Evolutionary conservation across 2,329 filamentous ascomycete genomes (phyloP).

Genomic region (Fusarium guadeloupense): DNA sequence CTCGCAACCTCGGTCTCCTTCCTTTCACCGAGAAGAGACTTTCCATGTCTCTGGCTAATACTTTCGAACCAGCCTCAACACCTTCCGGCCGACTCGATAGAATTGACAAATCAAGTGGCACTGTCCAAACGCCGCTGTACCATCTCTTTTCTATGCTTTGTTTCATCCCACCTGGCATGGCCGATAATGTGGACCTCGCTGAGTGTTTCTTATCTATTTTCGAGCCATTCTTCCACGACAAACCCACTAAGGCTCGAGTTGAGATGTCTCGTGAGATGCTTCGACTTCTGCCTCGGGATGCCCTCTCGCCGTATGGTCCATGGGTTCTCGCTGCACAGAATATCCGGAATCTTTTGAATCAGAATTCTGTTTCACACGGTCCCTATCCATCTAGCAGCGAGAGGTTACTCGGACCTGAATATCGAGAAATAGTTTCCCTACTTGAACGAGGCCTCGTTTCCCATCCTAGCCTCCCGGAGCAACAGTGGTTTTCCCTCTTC

Average conservation of each 20-base stretch:
- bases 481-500: slow-evolving; percentile 65
- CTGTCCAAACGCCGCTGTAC: slow-evolving; percentile 68
- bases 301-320: slow-evolving; percentile 57
- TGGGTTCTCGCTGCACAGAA: slow-evolving; percentile 63
- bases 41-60: slow-evolving; percentile 60
- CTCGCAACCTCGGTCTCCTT: slow-evolving; percentile 63
- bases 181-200: slow-evolving; percentile 57
- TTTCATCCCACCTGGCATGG: slow-evolving; percentile 56
- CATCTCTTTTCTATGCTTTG: slow-evolving; percentile 72
- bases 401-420: slow-evolving; percentile 70
- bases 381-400: slow-evolving; percentile 44
- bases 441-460: slow-evolving; percentile 68
- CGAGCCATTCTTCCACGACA: slow-evolving; percentile 66
- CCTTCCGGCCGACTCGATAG: slow-evolving; percentile 70
- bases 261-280: slow-evolving; percentile 63
- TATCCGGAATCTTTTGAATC: slow-evolving; percentile 55
- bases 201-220: slow-evolving; percentile 62
- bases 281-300: slow-evolving; percentile 57
- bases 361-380: slow-evolving; percentile 28
- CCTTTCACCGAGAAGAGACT: slow-evolving; percentile 72
- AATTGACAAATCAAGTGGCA: slow-evolving; percentile 59
- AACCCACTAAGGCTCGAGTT: slow-evolving; percentile 53
- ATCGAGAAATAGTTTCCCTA: slow-evolving; percentile 73
- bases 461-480: slow-evolving; percentile 58
- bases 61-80: slow-evolving; percentile 70